A percentile compares a stretch with the other conserved stretches of the same genome.
These are phyloP conservation scores for Aspergillus avenaceus DNA, from an alignment of 495 filamentous ascomycete species.

Conservation along the genomic window DNA sequence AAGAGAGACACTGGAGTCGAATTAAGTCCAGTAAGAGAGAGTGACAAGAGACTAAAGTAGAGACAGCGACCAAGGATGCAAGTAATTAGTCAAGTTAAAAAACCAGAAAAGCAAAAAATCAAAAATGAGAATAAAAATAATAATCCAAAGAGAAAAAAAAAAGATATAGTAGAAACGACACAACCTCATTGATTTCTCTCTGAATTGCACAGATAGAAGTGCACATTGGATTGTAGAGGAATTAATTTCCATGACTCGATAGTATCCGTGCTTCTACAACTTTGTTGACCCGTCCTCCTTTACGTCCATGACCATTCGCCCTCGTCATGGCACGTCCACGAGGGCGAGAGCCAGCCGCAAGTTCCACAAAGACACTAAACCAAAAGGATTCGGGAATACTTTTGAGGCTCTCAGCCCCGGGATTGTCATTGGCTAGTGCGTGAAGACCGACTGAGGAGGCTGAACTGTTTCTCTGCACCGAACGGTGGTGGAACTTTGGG, in stretches of 20 bases:
- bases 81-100: too few species aligned
- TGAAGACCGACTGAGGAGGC: constrained; percentile 17
- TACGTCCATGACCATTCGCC: neutral
- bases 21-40: neutral
- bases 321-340: constrained; percentile 19
- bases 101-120: too few species aligned
- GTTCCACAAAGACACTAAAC: constrained; percentile 9
- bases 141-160: neutral
- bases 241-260: too few species aligned
- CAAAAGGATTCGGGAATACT: constrained; percentile 2
- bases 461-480: constrained; percentile 25
- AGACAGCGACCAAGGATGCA: neutral
- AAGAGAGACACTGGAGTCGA: neutral
- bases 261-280: neutral
- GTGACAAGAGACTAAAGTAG: neutral
- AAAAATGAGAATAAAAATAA: neutral
- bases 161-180: neutral
- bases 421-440: constrained; percentile 10
- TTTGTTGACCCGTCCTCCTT: neutral
- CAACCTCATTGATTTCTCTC: neutral
- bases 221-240: too few species aligned
- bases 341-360: constrained; percentile 9
- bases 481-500: constrained; percentile 21
- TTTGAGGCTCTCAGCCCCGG: constrained; percentile 16
- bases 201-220: neutral